phyloP scores from a whole-genome alignment of 2,329 filamentous ascomycete genomes.

The Claviceps lovelessii region DNA sequence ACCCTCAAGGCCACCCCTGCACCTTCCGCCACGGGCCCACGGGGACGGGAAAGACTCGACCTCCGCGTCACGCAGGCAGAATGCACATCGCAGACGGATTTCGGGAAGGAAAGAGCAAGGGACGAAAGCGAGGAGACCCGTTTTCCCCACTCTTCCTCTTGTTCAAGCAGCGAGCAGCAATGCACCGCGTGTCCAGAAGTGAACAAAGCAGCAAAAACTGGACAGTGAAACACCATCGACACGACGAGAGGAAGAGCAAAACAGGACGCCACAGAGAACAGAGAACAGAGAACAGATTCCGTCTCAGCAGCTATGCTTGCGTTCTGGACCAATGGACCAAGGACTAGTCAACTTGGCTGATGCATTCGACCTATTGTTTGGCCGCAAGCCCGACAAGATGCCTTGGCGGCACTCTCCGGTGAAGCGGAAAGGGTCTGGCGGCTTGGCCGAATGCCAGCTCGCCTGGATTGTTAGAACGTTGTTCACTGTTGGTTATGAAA shows the following conservation, averaged over 20 bases:
- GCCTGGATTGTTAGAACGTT: neutral
- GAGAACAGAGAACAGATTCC: too few species aligned
- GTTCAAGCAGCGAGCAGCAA: too few species aligned
- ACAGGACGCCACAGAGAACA: too few species aligned
- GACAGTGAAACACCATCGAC: neutral
- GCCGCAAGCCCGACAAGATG: neutral
- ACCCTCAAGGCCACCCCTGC: neutral
- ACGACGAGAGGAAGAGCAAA: neutral
- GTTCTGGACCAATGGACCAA: neutral
- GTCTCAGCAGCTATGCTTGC: neutral
- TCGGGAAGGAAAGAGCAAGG: too few species aligned
- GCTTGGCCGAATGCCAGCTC: conserved; percentile 1
- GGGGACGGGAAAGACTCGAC: too few species aligned
- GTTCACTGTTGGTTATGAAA: neutral
- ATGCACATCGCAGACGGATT: neutral
- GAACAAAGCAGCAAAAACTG: neutral
- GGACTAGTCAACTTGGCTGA: neutral
- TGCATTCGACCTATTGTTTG: neutral
- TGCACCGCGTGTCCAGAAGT: neutral
- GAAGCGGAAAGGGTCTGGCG: too few species aligned
- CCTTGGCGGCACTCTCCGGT: neutral
- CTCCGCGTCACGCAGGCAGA: neutral
- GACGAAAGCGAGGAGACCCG: neutral
- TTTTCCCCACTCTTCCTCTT: neutral
- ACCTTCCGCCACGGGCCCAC: too few species aligned